Conservation (phyloP, 805 yeast species). For the Metschnikowia picachoensis region DNA sequence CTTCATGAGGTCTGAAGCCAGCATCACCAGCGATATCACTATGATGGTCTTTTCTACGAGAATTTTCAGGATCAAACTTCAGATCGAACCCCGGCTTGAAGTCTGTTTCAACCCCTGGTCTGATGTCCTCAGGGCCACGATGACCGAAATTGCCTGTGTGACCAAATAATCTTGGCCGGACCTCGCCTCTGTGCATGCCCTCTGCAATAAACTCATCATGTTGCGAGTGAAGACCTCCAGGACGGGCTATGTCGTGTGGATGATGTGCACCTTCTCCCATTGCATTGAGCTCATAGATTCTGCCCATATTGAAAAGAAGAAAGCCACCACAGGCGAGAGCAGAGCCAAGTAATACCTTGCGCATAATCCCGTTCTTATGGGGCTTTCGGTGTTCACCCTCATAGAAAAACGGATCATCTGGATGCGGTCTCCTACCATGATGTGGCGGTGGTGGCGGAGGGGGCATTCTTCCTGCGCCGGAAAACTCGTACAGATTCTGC, state of each 20-base stretch:
- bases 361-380: background rate
- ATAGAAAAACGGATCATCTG: conserved; percentile 11
- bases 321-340: conserved; percentile 14
- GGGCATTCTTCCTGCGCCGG: background rate
- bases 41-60: background rate
- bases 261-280: conserved; percentile 1
- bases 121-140: background rate
- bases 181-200: background rate
- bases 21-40: background rate
- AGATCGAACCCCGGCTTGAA: background rate
- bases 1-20: conserved; percentile 1
- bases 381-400: conserved; percentile 3
- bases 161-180: background rate
- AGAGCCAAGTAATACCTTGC: conserved; percentile 7
- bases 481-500: background rate
- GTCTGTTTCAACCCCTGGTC: too few relatives aligned
- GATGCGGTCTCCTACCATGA: background rate
- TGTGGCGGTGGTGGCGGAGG: conserved; percentile 12
- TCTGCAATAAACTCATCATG: conserved; percentile 1
- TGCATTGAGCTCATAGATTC: conserved; percentile 12
- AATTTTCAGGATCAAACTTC: background rate
- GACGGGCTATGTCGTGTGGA: background rate
- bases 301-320: conserved; percentile 16
- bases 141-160: background rate
- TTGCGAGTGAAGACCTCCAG: conserved; percentile 3